Percentiles rank a stretch among this genome's conserved stretches.
Conservation (phyloP, 495 filamentous ascomycete genomes). For the Talaromyces proteolyticus region DNA sequence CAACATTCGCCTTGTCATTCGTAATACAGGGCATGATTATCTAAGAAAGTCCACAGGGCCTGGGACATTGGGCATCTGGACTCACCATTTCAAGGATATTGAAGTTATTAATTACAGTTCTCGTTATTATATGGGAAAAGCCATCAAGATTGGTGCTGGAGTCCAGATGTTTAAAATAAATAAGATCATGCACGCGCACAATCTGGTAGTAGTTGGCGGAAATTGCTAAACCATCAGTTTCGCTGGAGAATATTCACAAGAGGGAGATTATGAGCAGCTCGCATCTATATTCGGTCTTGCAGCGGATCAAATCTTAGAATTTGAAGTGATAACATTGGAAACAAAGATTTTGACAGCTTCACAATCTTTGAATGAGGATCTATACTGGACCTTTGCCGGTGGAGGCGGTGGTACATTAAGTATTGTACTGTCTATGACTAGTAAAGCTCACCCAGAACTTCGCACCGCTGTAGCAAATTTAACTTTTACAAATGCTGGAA, state of each 20-base stretch:
- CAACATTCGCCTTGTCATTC: slow-evolving; percentile 55
- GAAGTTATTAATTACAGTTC: neutral
- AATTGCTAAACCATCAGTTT: slow-evolving; percentile 19
- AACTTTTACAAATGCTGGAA: slow-evolving; percentile 15
- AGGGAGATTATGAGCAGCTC: slow-evolving; percentile 44
- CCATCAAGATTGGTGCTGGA: slow-evolving; percentile 14
- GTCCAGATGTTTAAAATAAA: slow-evolving; percentile 15
- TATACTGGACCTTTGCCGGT: slow-evolving; percentile 44
- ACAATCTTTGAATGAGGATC: slow-evolving; percentile 40
- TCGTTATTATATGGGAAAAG: slow-evolving; percentile 10
- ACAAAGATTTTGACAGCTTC: slow-evolving; percentile 33
- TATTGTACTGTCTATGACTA: slow-evolving; percentile 25
- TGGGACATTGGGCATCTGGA: slow-evolving; percentile 42
- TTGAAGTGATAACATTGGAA: slow-evolving; percentile 19
- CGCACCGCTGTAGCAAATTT: slow-evolving; percentile 11
- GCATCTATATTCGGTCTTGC: slow-evolving; percentile 39
- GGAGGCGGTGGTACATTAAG: slow-evolving; percentile 20
- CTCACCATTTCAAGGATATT: slow-evolving; percentile 19
- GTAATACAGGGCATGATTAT: slow-evolving; percentile 57
- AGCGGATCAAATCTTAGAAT: slow-evolving; percentile 41
- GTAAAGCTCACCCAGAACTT: slow-evolving; percentile 9
- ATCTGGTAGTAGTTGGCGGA: slow-evolving; percentile 17
- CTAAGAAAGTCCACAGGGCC: slow-evolving; percentile 49
- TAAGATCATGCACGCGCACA: slow-evolving; percentile 6
- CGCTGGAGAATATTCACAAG: slow-evolving; percentile 43